These are phyloP conservation scores for Luzula sylvatica DNA, from an alignment of 176 grass and related monocot genomes.

Conservation along the genomic window DNA sequence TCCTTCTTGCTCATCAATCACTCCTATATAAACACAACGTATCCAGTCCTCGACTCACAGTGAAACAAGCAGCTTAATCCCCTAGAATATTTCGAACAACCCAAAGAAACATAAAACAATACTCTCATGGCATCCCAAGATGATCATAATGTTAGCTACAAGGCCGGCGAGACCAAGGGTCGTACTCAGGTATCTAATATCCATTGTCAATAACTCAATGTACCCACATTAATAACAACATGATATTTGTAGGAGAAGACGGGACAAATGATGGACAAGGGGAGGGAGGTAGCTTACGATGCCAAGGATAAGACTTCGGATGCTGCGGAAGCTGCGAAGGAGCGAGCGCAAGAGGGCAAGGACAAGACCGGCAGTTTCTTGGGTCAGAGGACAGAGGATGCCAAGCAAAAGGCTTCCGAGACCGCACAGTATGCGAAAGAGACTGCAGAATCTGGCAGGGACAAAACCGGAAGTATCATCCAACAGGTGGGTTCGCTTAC, in stretches of 20 bases:
- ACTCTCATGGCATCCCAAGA: slow-evolving; percentile 41
- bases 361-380: slow-evolving; percentile 22
- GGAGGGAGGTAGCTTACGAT: slow-evolving; percentile 4
- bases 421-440: slow-evolving; percentile 36
- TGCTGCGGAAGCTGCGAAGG: slow-evolving; percentile 18
- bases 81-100: not conserved
- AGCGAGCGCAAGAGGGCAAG: slow-evolving; percentile 3
- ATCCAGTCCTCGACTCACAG: not conserved
- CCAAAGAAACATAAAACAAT: not conserved
- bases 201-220: not conserved
- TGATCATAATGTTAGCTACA: slow-evolving; percentile 35
- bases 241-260: slow-evolving; percentile 41
- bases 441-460: slow-evolving; percentile 25
- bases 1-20: not conserved
- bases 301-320: slow-evolving; percentile 30
- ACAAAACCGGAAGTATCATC: slow-evolving; percentile 39
- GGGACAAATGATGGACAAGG: slow-evolving; percentile 25
- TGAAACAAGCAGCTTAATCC: not conserved
- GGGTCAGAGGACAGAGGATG: slow-evolving; percentile 18
- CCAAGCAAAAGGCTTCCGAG: slow-evolving; percentile 40
- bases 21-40: not conserved
- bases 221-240: not conserved
- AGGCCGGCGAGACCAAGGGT: slow-evolving; percentile 60
- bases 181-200: slow-evolving; percentile 37
- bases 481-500: slow-evolving; percentile 33